Conservation (phyloP, 371 early-diverging fungal species). For the Zopfochytrium polystomum region DNA sequence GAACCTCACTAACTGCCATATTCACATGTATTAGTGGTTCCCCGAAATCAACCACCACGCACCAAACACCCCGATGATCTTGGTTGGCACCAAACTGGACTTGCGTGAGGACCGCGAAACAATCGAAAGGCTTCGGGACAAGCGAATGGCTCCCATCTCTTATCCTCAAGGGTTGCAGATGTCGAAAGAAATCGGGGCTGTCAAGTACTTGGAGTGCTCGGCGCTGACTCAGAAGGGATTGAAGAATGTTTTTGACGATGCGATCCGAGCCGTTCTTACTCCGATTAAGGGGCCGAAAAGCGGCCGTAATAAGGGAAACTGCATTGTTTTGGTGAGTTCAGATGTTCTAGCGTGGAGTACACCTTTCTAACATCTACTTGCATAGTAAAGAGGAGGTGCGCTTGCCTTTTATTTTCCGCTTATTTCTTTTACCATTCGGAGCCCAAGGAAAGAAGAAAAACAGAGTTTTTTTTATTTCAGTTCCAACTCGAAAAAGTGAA, state of each 20-base stretch:
- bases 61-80: constrained; percentile 90
- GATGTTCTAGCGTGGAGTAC: constrained; percentile 1
- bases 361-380: not conserved
- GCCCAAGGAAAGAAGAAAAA: not conserved
- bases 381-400: not conserved
- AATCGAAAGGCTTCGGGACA: constrained; percentile 79
- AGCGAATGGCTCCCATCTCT: constrained; percentile 86
- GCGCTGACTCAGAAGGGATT: constrained; percentile 96
- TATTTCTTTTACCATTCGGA: constrained; percentile 22
- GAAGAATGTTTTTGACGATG: constrained; percentile 97
- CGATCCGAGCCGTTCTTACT: constrained; percentile 87
- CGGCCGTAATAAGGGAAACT: no score
- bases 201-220: constrained; percentile 96
- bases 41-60: constrained; percentile 95
- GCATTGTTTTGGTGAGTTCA: no score
- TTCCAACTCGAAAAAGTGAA: no score
- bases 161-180: constrained; percentile 86
- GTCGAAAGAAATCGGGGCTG: constrained; percentile 87
- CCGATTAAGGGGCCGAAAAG: no score
- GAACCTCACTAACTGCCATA: constrained; percentile 33
- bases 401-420: constrained; percentile 6
- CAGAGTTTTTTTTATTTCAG: constrained; percentile 1
- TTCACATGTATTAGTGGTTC: constrained; percentile 62
- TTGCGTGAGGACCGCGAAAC: constrained; percentile 89
- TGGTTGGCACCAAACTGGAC: constrained; percentile 98